A percentile compares a stretch with the other conserved stretches of the same genome.
Evolutionary conservation across 192 early-diverging fungal genomes (phyloP).

Genomic region (Thoreauomyces humboldtii): DNA sequence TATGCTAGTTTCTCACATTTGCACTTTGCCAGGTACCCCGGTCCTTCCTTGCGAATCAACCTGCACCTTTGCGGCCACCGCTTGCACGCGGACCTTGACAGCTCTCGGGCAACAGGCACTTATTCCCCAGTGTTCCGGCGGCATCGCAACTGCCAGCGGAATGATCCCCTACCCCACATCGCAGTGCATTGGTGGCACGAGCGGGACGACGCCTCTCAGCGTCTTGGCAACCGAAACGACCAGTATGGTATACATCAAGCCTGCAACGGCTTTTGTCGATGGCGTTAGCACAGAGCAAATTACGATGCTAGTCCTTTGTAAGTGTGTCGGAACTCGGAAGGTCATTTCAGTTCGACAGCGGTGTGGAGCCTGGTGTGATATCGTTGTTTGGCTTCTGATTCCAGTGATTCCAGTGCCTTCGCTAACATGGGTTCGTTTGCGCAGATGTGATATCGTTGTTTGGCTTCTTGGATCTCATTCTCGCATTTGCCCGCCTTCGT

Average conservation of each 20-base stretch:
- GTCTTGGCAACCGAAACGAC: neutral
- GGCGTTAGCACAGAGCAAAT: neutral
- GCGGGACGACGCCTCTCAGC: neutral
- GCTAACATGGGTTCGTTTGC: neutral
- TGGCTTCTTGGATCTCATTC: constrained; percentile 3
- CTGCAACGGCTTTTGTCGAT: constrained; percentile 1
- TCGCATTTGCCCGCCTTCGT: constrained; percentile 18
- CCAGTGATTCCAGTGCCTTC: neutral
- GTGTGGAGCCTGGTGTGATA: neutral
- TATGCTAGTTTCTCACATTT: neutral
- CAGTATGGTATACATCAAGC: neutral
- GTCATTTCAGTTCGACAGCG: neutral
- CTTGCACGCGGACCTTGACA: neutral
- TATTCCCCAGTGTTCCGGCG: constrained; percentile 8
- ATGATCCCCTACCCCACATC: constrained; percentile 1
- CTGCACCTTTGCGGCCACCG: constrained; percentile 11
- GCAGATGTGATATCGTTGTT: constrained; percentile 16
- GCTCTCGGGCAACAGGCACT: constrained; percentile 1
- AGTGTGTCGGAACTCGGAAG: neutral
- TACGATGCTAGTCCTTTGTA: constrained; percentile 9
- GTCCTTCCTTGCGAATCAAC: constrained; percentile 15
- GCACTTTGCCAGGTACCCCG: constrained; percentile 4
- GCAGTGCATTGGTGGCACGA: constrained; percentile 15
- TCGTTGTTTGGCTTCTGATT: neutral
- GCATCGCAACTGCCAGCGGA: neutral